These are phyloP conservation scores for Pilasporangium apinafurcum DNA, from an alignment of 352 stramenopile genomes.

Conservation along the genomic window DNA sequence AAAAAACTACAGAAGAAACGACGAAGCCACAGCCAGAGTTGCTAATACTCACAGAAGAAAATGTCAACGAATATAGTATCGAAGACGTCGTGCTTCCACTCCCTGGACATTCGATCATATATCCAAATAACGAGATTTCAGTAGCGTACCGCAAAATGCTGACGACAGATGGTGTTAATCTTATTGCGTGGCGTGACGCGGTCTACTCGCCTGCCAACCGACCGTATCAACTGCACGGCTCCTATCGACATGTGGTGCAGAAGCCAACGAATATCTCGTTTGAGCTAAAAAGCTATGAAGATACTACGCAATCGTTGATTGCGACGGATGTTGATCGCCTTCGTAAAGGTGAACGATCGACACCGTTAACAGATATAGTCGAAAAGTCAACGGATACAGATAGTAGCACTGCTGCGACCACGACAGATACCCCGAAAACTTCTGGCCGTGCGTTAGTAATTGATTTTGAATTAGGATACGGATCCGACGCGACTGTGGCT, in stretches of 20 bases:
- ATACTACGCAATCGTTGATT: slow-evolving; percentile 86
- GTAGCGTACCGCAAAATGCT: slow-evolving; percentile 43
- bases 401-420: background rate
- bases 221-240: slow-evolving; percentile 71
- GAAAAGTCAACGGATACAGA: background rate
- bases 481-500: slow-evolving; percentile 90
- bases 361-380: background rate
- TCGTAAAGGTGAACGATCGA: background rate
- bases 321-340: slow-evolving; percentile 84
- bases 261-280: slow-evolving; percentile 79
- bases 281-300: slow-evolving; percentile 80
- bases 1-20: slow-evolving; percentile 23
- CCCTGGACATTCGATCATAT: slow-evolving; percentile 83
- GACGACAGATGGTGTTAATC: slow-evolving; percentile 47
- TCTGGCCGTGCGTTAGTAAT: slow-evolving; percentile 39
- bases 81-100: slow-evolving; percentile 94
- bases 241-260: slow-evolving; percentile 91
- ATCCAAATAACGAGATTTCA: slow-evolving; percentile 73
- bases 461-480: slow-evolving; percentile 53
- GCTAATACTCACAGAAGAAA: slow-evolving; percentile 74
- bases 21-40: slow-evolving; percentile 21
- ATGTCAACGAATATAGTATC: slow-evolving; percentile 84
- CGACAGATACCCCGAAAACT: background rate
- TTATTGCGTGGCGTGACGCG: slow-evolving; percentile 19
- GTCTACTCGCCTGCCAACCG: no score